A percentile compares a stretch with the other conserved stretches of the same genome.
Conservation (phyloP, 1,284 basidiomycete species). For the Cystobasidium sp. region DNA sequence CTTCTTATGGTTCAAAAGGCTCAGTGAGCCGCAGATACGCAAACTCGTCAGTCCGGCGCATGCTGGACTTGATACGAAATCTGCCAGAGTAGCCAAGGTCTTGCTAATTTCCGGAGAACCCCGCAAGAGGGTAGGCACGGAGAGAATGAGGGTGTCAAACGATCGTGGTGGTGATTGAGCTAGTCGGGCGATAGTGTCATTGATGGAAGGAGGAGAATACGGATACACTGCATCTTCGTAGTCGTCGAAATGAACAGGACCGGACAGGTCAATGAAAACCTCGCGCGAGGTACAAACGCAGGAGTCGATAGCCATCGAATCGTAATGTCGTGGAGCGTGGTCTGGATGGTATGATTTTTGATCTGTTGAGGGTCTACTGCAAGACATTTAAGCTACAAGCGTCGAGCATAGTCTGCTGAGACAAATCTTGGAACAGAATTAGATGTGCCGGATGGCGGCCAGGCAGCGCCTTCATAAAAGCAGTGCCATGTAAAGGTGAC, state of each 20-base stretch:
- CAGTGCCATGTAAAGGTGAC: too few relatives aligned
- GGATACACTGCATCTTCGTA: constrained; percentile 12
- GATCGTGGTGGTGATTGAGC: neutral
- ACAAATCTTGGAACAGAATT: too few relatives aligned
- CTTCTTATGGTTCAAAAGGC: neutral
- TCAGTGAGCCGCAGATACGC: neutral
- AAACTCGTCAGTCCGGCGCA: neutral
- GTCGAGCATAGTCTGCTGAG: too few relatives aligned
- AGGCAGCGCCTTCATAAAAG: too few relatives aligned
- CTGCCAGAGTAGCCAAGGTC: neutral
- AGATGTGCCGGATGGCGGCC: too few relatives aligned
- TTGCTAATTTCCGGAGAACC: neutral
- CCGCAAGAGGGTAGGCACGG: neutral
- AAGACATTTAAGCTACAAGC: neutral
- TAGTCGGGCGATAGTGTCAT: neutral
- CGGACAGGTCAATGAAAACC: constrained; percentile 12
- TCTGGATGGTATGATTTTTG: neutral
- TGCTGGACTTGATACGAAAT: neutral
- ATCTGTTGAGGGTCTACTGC: neutral
- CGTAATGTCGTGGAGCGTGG: neutral
- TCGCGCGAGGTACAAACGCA: neutral
- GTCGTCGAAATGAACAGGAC: neutral
- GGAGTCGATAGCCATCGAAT: neutral
- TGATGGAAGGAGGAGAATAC: neutral
- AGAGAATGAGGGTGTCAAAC: constrained; percentile 5